Evolutionary conservation across 148 eudicot genomes (phyloP).

Genomic region (Rhododendron ovatum): DNA sequence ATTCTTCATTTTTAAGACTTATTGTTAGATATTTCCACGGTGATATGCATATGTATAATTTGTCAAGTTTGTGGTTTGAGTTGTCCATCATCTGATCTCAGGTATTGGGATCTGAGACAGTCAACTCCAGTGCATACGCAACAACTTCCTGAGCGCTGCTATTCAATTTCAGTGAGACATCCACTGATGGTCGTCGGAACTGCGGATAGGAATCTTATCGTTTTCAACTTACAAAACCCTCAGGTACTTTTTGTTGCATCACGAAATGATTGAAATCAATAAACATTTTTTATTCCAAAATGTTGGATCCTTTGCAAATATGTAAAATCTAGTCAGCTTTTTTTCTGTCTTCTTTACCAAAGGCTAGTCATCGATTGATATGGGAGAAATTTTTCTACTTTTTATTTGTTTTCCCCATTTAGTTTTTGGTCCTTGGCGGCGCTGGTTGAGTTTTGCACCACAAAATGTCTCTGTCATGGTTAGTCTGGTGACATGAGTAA

Average conservation of each 20-base stretch:
- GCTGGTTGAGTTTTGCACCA: not conserved
- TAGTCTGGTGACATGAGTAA: not conserved
- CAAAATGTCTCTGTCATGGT: not conserved
- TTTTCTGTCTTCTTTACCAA: not conserved
- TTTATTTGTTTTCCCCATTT: not conserved
- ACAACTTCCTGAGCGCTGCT: conserved; percentile 93
- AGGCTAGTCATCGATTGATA: not conserved
- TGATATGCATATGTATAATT: not conserved
- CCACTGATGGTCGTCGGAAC: conserved; percentile 97
- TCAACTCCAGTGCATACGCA: conserved; percentile 67
- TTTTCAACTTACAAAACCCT: conserved; percentile 84
- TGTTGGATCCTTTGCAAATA: not conserved
- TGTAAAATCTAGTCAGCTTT: not conserved
- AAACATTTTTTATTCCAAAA: not conserved
- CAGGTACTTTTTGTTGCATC: conserved; percentile 45
- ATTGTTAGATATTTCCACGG: not conserved
- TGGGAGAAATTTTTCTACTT: not conserved
- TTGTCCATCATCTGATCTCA: conserved; percentile 14
- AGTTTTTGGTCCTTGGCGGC: not conserved
- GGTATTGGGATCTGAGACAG: conserved; percentile 97
- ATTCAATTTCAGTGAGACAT: conserved; percentile 70
- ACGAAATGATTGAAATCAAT: not conserved
- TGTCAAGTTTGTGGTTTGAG: not conserved
- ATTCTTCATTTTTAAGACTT: not conserved
- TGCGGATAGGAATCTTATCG: conserved; percentile 78